phyloP scores from a whole-genome alignment of 495 filamentous ascomycete genomes.

The Hypoxylon perforatum region DNA sequence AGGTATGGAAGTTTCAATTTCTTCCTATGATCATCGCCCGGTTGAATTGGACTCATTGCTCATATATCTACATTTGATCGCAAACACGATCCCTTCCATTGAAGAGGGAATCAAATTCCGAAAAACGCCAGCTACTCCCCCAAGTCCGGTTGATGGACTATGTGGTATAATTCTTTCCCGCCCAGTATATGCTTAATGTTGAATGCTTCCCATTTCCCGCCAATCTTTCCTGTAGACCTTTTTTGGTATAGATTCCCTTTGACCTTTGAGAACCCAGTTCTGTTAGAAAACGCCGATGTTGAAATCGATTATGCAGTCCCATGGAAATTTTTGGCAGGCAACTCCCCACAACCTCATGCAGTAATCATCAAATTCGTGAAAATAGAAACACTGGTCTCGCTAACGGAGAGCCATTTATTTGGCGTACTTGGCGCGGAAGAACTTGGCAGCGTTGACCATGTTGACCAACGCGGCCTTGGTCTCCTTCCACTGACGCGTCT shows the following conservation, averaged over 20 bases:
- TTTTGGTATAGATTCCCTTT: slow-evolving; percentile 49
- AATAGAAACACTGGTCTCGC: slow-evolving; percentile 20
- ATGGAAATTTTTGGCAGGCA: slow-evolving; percentile 34
- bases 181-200: slow-evolving; percentile 49
- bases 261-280: slow-evolving; percentile 45
- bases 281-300: slow-evolving; percentile 62
- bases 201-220: slow-evolving; percentile 50
- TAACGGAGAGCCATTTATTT: slow-evolving; percentile 52
- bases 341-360: slow-evolving; percentile 41
- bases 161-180: slow-evolving; percentile 47
- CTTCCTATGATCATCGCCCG: slow-evolving; percentile 27
- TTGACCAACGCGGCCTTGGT: slow-evolving; percentile 91
- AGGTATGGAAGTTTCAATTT: slow-evolving; percentile 35
- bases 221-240: slow-evolving; percentile 46
- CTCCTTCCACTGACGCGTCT: slow-evolving; percentile 97
- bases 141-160: slow-evolving; percentile 60
- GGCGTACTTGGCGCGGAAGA: slow-evolving; percentile 88
- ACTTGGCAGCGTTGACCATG: slow-evolving; percentile 97
- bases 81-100: slow-evolving; percentile 32
- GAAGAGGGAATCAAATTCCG: slow-evolving; percentile 41
- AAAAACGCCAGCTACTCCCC: slow-evolving; percentile 43
- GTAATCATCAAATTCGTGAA: slow-evolving; percentile 44
- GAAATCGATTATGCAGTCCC: slow-evolving; percentile 54
- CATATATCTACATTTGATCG: slow-evolving; percentile 34
- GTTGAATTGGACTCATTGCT: slow-evolving; percentile 37